phyloP scores from a whole-genome alignment of 208 protist species.

The Porcisia hertigi region DNA sequence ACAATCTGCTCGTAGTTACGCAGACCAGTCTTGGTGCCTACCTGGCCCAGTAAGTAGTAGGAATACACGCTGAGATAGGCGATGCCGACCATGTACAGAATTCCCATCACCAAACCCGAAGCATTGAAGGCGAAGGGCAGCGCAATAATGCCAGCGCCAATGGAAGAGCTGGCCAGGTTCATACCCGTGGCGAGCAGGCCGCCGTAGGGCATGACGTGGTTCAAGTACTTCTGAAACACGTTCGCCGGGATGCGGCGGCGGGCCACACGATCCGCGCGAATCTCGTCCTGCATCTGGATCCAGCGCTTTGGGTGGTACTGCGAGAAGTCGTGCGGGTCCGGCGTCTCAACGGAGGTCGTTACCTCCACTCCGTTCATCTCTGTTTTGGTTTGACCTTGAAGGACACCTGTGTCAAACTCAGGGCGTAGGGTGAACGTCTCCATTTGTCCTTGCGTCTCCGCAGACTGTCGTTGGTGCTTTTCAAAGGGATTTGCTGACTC shows the following conservation, averaged over 20 bases:
- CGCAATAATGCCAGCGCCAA: constrained; percentile 63
- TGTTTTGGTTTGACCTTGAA: too few species aligned
- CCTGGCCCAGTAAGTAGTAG: constrained; percentile 48
- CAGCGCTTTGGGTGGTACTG: constrained; percentile 12
- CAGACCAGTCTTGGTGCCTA: constrained; percentile 33
- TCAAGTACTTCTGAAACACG: constrained; percentile 32
- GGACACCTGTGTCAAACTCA: too few species aligned
- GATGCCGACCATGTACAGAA: constrained; percentile 35
- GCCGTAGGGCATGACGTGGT: constrained; percentile 56
- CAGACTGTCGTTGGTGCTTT: too few species aligned
- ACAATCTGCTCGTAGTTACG: constrained; percentile 55
- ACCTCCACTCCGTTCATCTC: constrained; percentile 11
- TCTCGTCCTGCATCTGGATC: constrained; percentile 17
- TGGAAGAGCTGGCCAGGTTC: constrained; percentile 46
- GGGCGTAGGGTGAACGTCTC: too few species aligned
- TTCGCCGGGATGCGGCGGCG: constrained; percentile 35
- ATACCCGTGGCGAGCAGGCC: constrained; percentile 49
- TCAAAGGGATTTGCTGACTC: too few species aligned
- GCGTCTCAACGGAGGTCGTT: background rate
- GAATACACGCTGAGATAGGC: constrained; percentile 57
- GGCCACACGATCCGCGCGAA: constrained; percentile 20
- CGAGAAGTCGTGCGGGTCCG: constrained; percentile 18
- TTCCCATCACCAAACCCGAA: constrained; percentile 44
- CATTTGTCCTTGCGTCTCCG: too few species aligned
- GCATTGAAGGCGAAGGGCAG: constrained; percentile 56